A percentile compares a stretch with the other conserved stretches of the same genome.
Evolutionary conservation across 768 basidiomycete species (phyloP).

Genomic region (Tylopilus cervinicoccineus): DNA sequence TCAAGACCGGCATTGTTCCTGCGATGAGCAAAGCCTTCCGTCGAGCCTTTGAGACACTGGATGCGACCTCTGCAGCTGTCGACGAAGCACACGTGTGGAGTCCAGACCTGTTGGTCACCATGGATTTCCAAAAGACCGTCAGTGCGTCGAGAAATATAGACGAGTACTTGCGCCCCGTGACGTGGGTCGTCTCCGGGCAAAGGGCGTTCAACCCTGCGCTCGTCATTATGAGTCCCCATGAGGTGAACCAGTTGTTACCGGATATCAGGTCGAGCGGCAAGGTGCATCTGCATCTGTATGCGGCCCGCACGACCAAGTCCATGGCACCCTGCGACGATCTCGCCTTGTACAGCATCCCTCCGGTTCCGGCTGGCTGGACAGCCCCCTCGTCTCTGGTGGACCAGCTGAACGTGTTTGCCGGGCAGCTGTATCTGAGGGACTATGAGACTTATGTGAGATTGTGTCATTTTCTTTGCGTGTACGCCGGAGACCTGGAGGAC

Average conservation of each 20-base stretch:
- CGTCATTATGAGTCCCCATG: slow-evolving; percentile 40
- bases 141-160: background rate
- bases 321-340: slow-evolving; percentile 37
- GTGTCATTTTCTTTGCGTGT: slow-evolving; percentile 27
- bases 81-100: slow-evolving; percentile 24
- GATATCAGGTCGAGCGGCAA: slow-evolving; percentile 29
- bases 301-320: slow-evolving; percentile 32
- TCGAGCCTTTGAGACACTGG: slow-evolving; percentile 12
- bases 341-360: slow-evolving; percentile 8
- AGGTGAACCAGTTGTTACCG: slow-evolving; percentile 37
- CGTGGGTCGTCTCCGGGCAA: slow-evolving; percentile 24
- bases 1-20: slow-evolving; percentile 28
- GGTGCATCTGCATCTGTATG: slow-evolving; percentile 41
- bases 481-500: slow-evolving; percentile 12
- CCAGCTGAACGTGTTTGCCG: slow-evolving; percentile 31
- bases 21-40: slow-evolving; percentile 18
- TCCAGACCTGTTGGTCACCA: slow-evolving; percentile 10
- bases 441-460: slow-evolving; percentile 24
- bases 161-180: slow-evolving; percentile 28
- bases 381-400: background rate
- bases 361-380: background rate
- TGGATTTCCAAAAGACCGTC: slow-evolving; percentile 16
- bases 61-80: slow-evolving; percentile 1
- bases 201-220: slow-evolving; percentile 9
- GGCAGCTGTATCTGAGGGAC: slow-evolving; percentile 31